Percentiles rank a stretch among this genome's conserved stretches.
Conservation (phyloP, 768 basidiomycete species). For the Calocybe indica region DNA sequence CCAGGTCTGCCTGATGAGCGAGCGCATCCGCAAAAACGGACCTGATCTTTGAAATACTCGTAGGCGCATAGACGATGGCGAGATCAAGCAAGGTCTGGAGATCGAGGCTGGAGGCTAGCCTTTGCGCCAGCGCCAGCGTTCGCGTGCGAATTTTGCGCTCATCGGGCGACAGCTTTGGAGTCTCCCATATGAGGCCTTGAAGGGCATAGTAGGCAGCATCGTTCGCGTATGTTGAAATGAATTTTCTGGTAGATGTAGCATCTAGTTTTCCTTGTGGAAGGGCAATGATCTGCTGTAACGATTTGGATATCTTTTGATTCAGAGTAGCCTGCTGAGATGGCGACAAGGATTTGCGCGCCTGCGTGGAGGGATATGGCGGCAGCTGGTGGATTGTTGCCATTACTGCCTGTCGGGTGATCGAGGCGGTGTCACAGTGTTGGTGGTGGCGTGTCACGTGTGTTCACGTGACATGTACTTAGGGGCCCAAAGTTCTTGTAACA, state of each 20-base stretch:
- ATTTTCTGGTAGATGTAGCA: slow-evolving; percentile 36
- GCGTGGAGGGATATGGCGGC: slow-evolving; percentile 50
- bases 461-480: too few species aligned
- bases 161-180: slow-evolving; percentile 21
- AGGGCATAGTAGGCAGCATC: slow-evolving; percentile 50
- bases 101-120: slow-evolving; percentile 41
- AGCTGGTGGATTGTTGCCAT: slow-evolving; percentile 18
- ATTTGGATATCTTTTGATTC: slow-evolving; percentile 39
- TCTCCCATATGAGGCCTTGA: slow-evolving; percentile 55
- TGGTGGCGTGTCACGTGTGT: too few species aligned
- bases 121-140: slow-evolving; percentile 52
- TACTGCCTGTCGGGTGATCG: slow-evolving; percentile 6
- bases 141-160: slow-evolving; percentile 42
- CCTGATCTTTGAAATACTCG: slow-evolving; percentile 37
- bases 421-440: too few species aligned
- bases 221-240: slow-evolving; percentile 52
- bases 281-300: slow-evolving; percentile 40
- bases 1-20: slow-evolving; percentile 23
- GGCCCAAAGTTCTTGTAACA: too few species aligned
- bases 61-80: slow-evolving; percentile 45
- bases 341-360: slow-evolving; percentile 40
- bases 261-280: slow-evolving; percentile 44
- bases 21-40: slow-evolving; percentile 37
- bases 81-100: slow-evolving; percentile 57
- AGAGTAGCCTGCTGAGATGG: slow-evolving; percentile 46